Evolutionary conservation across 2,329 filamentous ascomycete species (phyloP), one percentile per base, ranked within the genome.

Genomic region (Microdochium nivale): DNA sequence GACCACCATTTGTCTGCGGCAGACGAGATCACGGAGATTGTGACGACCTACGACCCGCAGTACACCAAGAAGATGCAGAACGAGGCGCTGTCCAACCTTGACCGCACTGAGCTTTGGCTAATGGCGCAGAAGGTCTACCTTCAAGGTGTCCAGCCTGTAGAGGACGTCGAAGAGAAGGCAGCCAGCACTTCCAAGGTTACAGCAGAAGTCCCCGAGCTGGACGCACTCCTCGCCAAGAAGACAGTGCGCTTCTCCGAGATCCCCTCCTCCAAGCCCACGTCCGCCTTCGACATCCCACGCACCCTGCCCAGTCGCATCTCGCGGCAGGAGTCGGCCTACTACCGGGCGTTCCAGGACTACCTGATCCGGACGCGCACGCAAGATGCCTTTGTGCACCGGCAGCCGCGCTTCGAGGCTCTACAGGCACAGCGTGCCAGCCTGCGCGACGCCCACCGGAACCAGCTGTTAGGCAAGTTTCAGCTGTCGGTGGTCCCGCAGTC

Each of bases 71-170:
- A 89, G 65, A 80, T 95, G 55, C 79, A 87, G 62, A 75, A 86
- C 57, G 78, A 78, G 44, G 84, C 88, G 8, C 73, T 84, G 21
- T 81, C 79, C n/a, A 89, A 91, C 61, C 72, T 94, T 49, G 88
- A 94, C 67, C 84, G 90, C 55, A 97, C 92, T 3, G 86, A 88
- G 60, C 70, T 88, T 46, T 97, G 92, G 92, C 79, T 97, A 27
- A 74, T 83, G 59, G 87, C 90, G 8, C 92, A 97, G 67, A 84
- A 84, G 52, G 77, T 83, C 14, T 94, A 95, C 60, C 78, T 92
- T 52, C 77, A 83, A 44, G 84, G 84, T 23, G 74, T 91, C 2
- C 78, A 81, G 52, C 70, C 81, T 54, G 73, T 81, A 44, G 71
- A 76, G 24, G 67, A 73, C 10, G 58, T 57, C 35, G 62, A 64